These are phyloP conservation scores for Cadophora sp. DNA, from an alignment of 2,329 filamentous ascomycete genomes.

Conservation along the genomic window DNA sequence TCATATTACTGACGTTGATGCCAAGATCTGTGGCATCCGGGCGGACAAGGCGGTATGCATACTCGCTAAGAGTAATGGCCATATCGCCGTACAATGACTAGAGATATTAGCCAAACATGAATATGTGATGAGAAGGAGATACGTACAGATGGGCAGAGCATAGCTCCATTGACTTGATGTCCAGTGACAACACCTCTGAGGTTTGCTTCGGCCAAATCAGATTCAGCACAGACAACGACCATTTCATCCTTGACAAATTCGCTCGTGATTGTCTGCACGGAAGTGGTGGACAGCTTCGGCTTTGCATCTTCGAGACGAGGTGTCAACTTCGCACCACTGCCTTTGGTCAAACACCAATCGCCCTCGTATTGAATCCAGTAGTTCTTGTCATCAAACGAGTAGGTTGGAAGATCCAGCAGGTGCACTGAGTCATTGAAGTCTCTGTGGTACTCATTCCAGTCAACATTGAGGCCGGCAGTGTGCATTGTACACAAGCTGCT, in stretches of 20 bases:
- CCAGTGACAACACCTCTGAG: slow-evolving; percentile 61
- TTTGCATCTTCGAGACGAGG: slow-evolving; percentile 34
- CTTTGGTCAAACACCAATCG: slow-evolving; percentile 74
- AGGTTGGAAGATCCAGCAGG: slow-evolving; percentile 70
- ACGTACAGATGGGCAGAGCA: slow-evolving; percentile 60
- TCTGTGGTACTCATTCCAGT: slow-evolving; percentile 75
- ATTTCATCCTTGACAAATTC: slow-evolving; percentile 59
- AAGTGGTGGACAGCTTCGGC: slow-evolving; percentile 60
- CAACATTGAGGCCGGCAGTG: slow-evolving; percentile 64
- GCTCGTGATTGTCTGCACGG: slow-evolving; percentile 60
- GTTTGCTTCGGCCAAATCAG: slow-evolving; percentile 60
- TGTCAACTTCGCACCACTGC: slow-evolving; percentile 34
- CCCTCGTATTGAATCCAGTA: slow-evolving; percentile 71
- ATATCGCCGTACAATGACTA: slow-evolving; percentile 61
- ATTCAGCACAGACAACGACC: slow-evolving; percentile 59
- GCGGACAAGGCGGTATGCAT: slow-evolving; percentile 68
- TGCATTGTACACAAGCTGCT: slow-evolving; percentile 65
- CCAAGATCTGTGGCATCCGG: slow-evolving; percentile 62
- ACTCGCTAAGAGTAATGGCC: slow-evolving; percentile 69
- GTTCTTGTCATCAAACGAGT: slow-evolving; percentile 73
- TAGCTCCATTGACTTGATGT: slow-evolving; percentile 64
- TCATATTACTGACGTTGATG: slow-evolving; percentile 70
- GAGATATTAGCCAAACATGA: slow-evolving; percentile 32
- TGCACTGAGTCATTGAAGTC: slow-evolving; percentile 64
- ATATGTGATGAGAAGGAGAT: slow-evolving; percentile 2